phyloP scores from a whole-genome alignment of 2,329 filamentous ascomycete species.

The Thermomyces lanuginosus region DNA sequence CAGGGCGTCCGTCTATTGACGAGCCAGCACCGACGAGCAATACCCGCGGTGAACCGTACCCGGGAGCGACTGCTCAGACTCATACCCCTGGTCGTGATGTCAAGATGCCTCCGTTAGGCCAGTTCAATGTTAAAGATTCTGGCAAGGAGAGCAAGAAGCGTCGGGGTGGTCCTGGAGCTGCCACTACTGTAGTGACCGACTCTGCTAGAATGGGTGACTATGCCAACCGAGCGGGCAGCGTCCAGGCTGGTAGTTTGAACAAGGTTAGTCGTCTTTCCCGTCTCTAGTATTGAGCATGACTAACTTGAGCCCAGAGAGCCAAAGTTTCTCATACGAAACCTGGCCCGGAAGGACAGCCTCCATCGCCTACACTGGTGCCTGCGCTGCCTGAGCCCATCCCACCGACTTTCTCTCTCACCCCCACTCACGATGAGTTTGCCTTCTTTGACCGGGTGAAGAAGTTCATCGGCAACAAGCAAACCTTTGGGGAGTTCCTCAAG shows the following conservation, averaged over 20 bases:
- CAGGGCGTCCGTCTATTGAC: slow-evolving; percentile 46
- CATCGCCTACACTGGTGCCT: slow-evolving; percentile 79
- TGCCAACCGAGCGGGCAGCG: slow-evolving; percentile 17
- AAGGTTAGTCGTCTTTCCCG: slow-evolving; percentile 30
- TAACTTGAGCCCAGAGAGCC: slow-evolving; percentile 40
- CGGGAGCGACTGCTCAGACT: slow-evolving; percentile 27
- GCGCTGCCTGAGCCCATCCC: slow-evolving; percentile 74
- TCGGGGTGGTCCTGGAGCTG: slow-evolving; percentile 37
- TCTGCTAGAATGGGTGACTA: slow-evolving; percentile 20
- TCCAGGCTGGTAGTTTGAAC: slow-evolving; percentile 29
- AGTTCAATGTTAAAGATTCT: slow-evolving; percentile 73
- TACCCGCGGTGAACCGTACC: slow-evolving; percentile 38
- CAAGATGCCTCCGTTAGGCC: slow-evolving; percentile 83
- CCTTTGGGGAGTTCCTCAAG: slow-evolving; percentile 92
- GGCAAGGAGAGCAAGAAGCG: slow-evolving; percentile 87
- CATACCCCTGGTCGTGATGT: slow-evolving; percentile 37
- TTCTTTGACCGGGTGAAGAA: slow-evolving; percentile 98
- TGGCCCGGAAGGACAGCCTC: slow-evolving; percentile 38
- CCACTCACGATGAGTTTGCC: slow-evolving; percentile 66
- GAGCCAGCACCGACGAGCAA: slow-evolving; percentile 53
- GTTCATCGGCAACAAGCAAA: slow-evolving; percentile 78
- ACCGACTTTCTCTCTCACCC: slow-evolving; percentile 55
- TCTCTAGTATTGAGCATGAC: slow-evolving; percentile 8
- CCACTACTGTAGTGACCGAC: slow-evolving; percentile 17
- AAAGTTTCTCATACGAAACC: slow-evolving; percentile 58